phyloP scores from a whole-genome alignment of 805 yeast species.

The Yamadazyma laniorum region DNA sequence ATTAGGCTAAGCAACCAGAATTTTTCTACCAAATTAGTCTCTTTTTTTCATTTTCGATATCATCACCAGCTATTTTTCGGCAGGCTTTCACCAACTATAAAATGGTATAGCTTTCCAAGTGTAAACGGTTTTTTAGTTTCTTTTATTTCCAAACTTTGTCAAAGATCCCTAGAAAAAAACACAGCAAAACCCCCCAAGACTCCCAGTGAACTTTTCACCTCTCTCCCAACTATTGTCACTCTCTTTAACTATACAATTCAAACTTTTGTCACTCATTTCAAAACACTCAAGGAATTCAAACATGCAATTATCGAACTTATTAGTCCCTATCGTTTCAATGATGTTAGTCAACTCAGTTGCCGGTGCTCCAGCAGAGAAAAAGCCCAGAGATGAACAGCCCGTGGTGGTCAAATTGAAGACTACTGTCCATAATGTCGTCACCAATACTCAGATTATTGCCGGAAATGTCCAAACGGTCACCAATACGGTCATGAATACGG shows the following conservation, averaged over 20 bases:
- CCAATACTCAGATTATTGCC: constrained; percentile 31
- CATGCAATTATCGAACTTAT: constrained; percentile 29
- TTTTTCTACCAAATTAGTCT: too few species aligned
- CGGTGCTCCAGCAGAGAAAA: constrained; percentile 18
- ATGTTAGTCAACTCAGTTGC: constrained; percentile 18
- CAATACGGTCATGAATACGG: constrained; percentile 26
- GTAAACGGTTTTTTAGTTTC: too few species aligned
- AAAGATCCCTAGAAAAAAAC: too few species aligned
- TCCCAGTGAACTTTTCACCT: constrained; percentile 5
- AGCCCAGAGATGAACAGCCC: constrained; percentile 19
- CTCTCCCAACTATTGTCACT: constrained; percentile 15
- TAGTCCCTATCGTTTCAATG: constrained; percentile 19
- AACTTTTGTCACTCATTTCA: constrained; percentile 19
- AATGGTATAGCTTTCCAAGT: too few species aligned
- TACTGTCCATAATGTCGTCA: constrained; percentile 34
- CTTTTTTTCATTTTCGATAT: too few species aligned
- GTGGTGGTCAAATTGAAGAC: constrained; percentile 33
- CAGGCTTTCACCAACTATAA: too few species aligned
- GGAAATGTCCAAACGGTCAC: constrained; percentile 31
- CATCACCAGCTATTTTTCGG: too few species aligned
- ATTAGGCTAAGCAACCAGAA: too few species aligned
- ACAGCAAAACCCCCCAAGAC: not conserved
- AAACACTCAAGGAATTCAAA: constrained; percentile 6
- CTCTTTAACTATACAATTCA: constrained; percentile 12
- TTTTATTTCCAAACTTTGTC: too few species aligned